phyloP scores from a whole-genome alignment of 306 rosid genomes.

The Quercus robur region DNA sequence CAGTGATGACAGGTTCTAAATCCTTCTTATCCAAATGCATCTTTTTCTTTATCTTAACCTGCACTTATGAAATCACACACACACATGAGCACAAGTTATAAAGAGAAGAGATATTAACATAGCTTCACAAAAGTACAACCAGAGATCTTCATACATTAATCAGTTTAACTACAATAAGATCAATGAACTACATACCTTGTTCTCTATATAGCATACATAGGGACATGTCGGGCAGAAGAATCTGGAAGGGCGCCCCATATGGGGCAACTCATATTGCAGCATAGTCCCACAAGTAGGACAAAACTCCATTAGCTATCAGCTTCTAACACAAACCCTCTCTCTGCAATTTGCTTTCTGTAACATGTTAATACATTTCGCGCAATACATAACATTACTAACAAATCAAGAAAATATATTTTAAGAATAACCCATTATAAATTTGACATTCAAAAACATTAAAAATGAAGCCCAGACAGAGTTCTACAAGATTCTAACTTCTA shows the following conservation, averaged over 20 bases:
- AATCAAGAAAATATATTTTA: background rate
- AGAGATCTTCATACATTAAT: background rate
- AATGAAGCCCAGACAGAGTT: too few species aligned
- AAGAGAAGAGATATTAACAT: background rate
- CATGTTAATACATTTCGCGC: background rate
- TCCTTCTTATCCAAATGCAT: conserved; percentile 51
- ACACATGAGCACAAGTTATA: background rate
- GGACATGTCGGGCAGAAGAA: conserved; percentile 65
- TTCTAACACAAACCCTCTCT: background rate
- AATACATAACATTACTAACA: background rate
- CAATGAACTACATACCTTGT: conserved; percentile 22
- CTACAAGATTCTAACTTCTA: too few species aligned
- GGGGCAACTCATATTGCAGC: conserved; percentile 54
- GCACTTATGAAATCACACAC: conserved; percentile 14
- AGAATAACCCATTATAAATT: background rate
- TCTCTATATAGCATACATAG: conserved; percentile 45
- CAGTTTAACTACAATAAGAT: background rate
- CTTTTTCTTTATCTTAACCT: conserved; percentile 62
- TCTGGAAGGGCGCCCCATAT: conserved; percentile 44
- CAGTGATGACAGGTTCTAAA: conserved; percentile 48
- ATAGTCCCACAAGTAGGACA: conserved; percentile 63
- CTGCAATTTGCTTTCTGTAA: background rate
- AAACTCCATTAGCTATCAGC: conserved; percentile 46
- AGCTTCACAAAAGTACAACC: background rate
- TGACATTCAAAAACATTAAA: background rate